Conservation (phyloP, 805 yeast species). For the Kazachstania bromeliacearum region DNA sequence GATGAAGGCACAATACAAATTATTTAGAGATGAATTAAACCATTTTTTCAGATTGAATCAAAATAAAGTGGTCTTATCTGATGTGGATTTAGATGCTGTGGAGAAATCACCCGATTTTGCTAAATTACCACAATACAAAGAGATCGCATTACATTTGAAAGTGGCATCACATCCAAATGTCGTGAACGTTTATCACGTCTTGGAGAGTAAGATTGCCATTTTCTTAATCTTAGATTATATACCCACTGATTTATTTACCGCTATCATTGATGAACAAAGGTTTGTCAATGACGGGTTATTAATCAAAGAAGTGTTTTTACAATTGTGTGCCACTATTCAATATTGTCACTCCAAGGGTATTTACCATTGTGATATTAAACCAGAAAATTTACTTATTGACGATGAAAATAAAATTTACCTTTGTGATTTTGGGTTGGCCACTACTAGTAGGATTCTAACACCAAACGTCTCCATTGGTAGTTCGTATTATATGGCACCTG, state of each 20-base stretch:
- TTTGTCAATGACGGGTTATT: constrained; percentile 44
- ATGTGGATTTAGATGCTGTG: constrained; percentile 25
- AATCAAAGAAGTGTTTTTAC: constrained; percentile 55
- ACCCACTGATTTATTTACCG: constrained; percentile 77
- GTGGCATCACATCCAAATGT: constrained; percentile 77
- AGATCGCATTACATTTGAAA: constrained; percentile 61
- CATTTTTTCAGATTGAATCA: constrained; percentile 19
- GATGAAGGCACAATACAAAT: neutral
- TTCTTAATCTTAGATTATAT: constrained; percentile 82
- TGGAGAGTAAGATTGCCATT: constrained; percentile 46
- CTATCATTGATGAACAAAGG: constrained; percentile 65
- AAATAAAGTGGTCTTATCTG: constrained; percentile 21
- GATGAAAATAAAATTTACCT: constrained; percentile 50
- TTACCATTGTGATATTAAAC: constrained; percentile 91
- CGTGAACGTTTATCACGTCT: constrained; percentile 63
- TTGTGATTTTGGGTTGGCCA: constrained; percentile 85
- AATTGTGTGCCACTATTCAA: constrained; percentile 72
- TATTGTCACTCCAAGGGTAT: constrained; percentile 79
- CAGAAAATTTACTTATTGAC: constrained; percentile 79
- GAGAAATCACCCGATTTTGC: constrained; percentile 30
- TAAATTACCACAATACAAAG: constrained; percentile 40
- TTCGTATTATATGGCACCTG: constrained; percentile 90
- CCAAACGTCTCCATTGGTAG: constrained; percentile 80
- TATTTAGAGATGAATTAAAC: constrained; percentile 9
- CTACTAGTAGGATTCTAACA: constrained; percentile 47